Base-by-base conservation (phyloP, 2,329 filamentous ascomycete species). In the Cylindrodendrum hubeiense region DNA sequence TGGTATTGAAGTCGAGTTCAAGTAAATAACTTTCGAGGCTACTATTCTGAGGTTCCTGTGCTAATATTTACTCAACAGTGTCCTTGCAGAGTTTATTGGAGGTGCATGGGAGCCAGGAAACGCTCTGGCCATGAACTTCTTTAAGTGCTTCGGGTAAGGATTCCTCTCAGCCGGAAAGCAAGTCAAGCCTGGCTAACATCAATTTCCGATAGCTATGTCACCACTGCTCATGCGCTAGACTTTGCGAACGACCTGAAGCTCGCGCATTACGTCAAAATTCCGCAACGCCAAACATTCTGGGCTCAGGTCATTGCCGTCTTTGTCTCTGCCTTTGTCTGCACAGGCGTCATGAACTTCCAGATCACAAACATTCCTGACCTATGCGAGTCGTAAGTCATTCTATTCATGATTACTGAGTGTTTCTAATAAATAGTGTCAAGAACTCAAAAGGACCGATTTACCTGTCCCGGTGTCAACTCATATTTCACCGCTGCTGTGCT, bases 1-100 rank as follows among this genome's bases (percentile, higher is more conserved):
- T 0, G 82, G 80, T 0, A 78, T 80, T 12, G 77, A 82, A 28
- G 77, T 82, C 6, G 81, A 79, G 15, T 76, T n/a, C n/a, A n/a
- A n/a, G n/a, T n/a, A n/a, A n/a, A n/a, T n/a, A n/a, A n/a, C n/a
- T n/a, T n/a, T n/a, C n/a, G n/a, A n/a, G n/a, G n/a, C n/a, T n/a
- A n/a, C n/a, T n/a, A n/a, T n/a, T n/a, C n/a, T n/a, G n/a, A n/a
- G n/a, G n/a, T n/a, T n/a, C n/a, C n/a, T n/a, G n/a, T n/a, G n/a
- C n/a, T n/a, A n/a, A n/a, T n/a, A n/a, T n/a, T n/a, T n/a, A n/a
- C n/a, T n/a, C n/a, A n/a, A 84, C 26, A 84, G 84, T 50, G 83
- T 86, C 0, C 68, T 86, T 2, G 81, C 82, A 10, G 82, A 85
- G 71, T 81, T 85, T 9, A 83, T 85, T 12, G 83, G 81, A 28